Conservation (phyloP, 371 early-diverging fungal genomes). For the Choanephora cucurbitarum region DNA sequence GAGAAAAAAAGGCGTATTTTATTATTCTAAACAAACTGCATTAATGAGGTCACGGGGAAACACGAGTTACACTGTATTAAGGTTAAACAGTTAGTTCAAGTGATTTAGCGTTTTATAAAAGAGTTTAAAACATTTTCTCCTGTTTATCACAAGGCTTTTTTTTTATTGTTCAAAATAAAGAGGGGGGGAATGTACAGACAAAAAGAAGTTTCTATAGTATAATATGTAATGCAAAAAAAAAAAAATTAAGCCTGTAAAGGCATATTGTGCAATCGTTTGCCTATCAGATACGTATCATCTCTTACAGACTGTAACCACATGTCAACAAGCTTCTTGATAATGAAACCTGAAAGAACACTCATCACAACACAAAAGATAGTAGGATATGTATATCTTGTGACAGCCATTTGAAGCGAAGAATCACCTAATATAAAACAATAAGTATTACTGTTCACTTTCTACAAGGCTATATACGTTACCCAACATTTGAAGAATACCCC, state of each 20-base stretch:
- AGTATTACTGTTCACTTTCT: too few species aligned
- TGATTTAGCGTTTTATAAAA: neutral
- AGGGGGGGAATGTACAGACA: neutral
- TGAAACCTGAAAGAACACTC: slow-evolving; percentile 5
- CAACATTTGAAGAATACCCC: slow-evolving; percentile 20
- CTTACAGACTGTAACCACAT: slow-evolving; percentile 63
- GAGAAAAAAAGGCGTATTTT: slow-evolving; percentile 1
- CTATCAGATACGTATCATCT: slow-evolving; percentile 69
- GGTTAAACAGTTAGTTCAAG: neutral
- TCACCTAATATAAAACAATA: slow-evolving; percentile 14
- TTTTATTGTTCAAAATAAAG: neutral
- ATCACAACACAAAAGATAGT: slow-evolving; percentile 20
- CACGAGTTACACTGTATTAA: neutral
- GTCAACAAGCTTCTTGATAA: slow-evolving; percentile 32
- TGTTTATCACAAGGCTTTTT: neutral
- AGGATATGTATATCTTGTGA: slow-evolving; percentile 32
- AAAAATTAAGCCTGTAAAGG: neutral
- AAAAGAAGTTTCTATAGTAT: neutral
- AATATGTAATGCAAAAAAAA: slow-evolving; percentile 32
- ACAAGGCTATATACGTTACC: slow-evolving; percentile 22
- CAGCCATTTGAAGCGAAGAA: slow-evolving; percentile 18
- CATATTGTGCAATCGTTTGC: slow-evolving; percentile 63
- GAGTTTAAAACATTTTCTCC: too few species aligned
- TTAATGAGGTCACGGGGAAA: slow-evolving; percentile 6
- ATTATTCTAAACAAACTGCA: neutral